Percentiles rank a stretch among this genome's conserved stretches.
These are phyloP conservation scores for Lepidium sativum DNA, from an alignment of 345 rosid genomes.

Conservation along the genomic window DNA sequence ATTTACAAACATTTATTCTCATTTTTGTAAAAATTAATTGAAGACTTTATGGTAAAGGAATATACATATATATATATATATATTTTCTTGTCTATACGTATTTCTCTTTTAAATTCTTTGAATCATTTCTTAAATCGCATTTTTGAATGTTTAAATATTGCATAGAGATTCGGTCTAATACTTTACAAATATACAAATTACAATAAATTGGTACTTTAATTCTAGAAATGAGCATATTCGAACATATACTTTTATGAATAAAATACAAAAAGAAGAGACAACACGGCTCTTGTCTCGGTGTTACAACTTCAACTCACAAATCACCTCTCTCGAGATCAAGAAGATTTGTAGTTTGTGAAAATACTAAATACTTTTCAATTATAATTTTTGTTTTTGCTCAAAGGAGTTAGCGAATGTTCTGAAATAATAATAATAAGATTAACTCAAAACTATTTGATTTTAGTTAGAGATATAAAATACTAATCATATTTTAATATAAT, in stretches of 20 bases:
- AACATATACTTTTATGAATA: background rate
- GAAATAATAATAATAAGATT: no score
- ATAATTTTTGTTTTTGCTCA: background rate
- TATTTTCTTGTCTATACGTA: no score
- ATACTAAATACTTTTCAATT: background rate
- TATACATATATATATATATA: no score
- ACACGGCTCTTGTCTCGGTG: conserved; percentile 23
- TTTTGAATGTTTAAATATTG: background rate
- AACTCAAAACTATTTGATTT: no score
- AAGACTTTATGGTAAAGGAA: no score
- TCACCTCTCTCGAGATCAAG: background rate
- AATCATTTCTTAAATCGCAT: background rate
- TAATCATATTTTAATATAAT: no score
- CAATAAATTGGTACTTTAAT: background rate
- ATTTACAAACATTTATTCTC: background rate
- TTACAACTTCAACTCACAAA: conserved; percentile 1
- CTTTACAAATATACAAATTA: background rate
- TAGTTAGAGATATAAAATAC: no score
- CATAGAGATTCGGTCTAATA: conserved; percentile 3
- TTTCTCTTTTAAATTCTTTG: no score
- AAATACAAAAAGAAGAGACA: conserved; percentile 19
- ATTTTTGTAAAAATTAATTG: background rate
- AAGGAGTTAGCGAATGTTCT: no score
- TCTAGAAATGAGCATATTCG: conserved; percentile 16
- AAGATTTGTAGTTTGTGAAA: background rate